Evolutionary conservation across 1,284 basidiomycete species (phyloP), one percentile per base, ranked within the genome.

Genomic region (Cystodermella granulosa): DNA sequence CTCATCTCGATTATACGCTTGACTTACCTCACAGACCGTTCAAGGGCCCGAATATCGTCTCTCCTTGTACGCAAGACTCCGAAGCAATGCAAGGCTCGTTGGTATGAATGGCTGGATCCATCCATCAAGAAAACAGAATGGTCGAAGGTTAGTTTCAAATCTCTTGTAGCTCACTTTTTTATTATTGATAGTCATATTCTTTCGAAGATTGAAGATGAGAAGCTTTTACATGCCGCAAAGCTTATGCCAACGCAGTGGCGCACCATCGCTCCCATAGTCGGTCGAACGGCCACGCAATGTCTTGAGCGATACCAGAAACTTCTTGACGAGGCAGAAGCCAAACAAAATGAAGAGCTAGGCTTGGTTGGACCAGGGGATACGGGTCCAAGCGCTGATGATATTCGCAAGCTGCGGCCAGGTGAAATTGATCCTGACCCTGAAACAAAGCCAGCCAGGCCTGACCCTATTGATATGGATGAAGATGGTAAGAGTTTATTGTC

Each of bases 161-260:
- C 23, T n/a, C 34, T 20, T 5, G 24, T 22, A 28, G 34, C 36
- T 11, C 24, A 39, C 34, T 18, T 5, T 24, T 24, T 15, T 50
- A 26, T 38, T 48, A 38, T 48, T 26, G 24, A 49, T 28, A n/a
- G n/a, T n/a, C n/a, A n/a, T n/a, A 43, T 42, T 14, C 28, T 41
- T 14, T 16, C 15, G 24, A 28, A 86, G 90, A 90, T 83, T 34
- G 96, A 99, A 71, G 96, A 99, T 68, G 96, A 98, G 71, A 99
- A 98, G 69, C 80, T 99, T 2, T 76, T 99, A 7, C 95, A 98
- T 65, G 81, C 98, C 11, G 96, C 96, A 37, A 98, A 98, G 70
- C 77, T 98, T 45, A 98, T 98, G 94, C 96, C 96, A 1, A 98
- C 96, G 1, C 96, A 99, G 76, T 99, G 96, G 96, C 86, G 96